Evolutionary conservation across 176 grass and related monocot genomes (phyloP), one percentile per base, ranked within the genome.

Genomic region (Urochloa ruziziensis): DNA sequence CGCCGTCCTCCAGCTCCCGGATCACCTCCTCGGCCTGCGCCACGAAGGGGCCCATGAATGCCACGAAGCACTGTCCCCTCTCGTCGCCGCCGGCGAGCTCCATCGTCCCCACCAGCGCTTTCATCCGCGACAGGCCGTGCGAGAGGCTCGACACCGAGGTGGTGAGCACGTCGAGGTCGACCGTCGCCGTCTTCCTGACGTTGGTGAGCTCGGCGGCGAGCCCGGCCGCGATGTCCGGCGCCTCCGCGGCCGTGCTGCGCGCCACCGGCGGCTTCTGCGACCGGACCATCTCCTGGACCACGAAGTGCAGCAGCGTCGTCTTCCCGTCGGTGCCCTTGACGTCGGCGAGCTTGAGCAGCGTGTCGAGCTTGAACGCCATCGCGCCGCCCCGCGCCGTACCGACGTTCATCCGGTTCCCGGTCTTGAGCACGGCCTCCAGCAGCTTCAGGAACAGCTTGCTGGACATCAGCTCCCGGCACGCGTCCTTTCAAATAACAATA

Each of bases 371-470:
- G 91, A 98, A 98, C n/a, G 96, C 96, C 90, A 88, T 83, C 43
- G 96, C 96, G 35, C 89, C 89, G 44, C 96, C 96, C 62, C 96
- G 68, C 72, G 90, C 87, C 12, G 96, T 95, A 12, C 93, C 91
- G 10, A 98, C 89, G 58, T 98, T 98, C 96, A 98, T 98, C 52
- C 96, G 86, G 66, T 98, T 98, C 67, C 96, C 96, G 2, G 96
- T 98, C 89, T 98, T 98, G 0, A 98, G 96, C 74, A 98, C 96
- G 7, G 93, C 96, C 80, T 98, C 96, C n/a, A 98, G 91, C 79
- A 98, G 87, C 62, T 92, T 95, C 58, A 98, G 81, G 87, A 98
- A 98, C 62, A 95, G 91, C 83, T 81, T 92, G 79, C 96, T 94
- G 51, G 93, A 96, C 90, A 88, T 98, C 51, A 98, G 80, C 77